Evolutionary conservation across 192 early-diverging fungal species (phyloP), one percentile per base, ranked within the genome.

Genomic region (Linnemannia elongata): DNA sequence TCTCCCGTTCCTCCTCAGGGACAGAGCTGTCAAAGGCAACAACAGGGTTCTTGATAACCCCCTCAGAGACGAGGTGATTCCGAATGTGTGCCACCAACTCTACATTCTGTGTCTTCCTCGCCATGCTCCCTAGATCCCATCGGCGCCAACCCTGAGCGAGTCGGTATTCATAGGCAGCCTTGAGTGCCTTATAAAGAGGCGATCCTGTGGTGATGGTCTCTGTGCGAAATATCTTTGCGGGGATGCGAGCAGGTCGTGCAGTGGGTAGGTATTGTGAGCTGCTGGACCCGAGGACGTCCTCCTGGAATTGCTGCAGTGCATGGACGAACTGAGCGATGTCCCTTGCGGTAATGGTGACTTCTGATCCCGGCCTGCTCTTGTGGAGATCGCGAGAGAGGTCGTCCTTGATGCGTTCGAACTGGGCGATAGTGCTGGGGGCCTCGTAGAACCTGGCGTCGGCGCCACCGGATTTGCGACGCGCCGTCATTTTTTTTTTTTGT

Each of bases 291-390:
- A 92, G 72, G 41, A 77, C 82, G 38, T 91, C 89, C 76, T 92
- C 88, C 79, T 92, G 91, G 57, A 91, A 91, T 44, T 91, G 89
- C 44, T 90, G 89, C 30, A 92, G 75, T 36, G 82, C 77, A 52
- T 89, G 81, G 10, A 82, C 66, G n/a, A 91, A 85, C 18, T 78
- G 54, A 13, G 91, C 87, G 27, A 92, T 86, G 22, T 91, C 89
- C 39, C 76, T 82, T 57, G 91, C 83, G n/a, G 85, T 82, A 44
- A 88, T 38, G 69, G 72, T 17, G 33, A 86, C 71, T 27, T 54
- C 80, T 57, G 83, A 74, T 24, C 81, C 88, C 33, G 27, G 72
- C 38, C 81, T 83, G 8, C 54, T 55, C n/a, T 74, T 76, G 57
- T 71, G 74, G 10, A 92, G 74, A n/a, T 90, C 91, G n/a, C 70